phyloP scores from a whole-genome alignment of 305 asterid species.

The Stenogyne calaminthoides region DNA sequence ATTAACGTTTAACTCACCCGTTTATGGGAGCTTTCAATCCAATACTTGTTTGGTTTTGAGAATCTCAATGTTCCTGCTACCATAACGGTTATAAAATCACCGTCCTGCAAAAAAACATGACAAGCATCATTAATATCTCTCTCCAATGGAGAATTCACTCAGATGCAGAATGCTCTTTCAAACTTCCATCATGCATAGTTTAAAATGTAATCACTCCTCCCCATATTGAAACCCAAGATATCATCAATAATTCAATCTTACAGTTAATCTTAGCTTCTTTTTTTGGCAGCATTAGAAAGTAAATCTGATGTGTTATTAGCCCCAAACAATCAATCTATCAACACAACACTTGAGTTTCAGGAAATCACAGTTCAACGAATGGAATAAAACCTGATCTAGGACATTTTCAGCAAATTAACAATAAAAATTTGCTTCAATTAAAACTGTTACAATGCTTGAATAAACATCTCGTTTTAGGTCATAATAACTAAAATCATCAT shows the following conservation, averaged over 20 bases:
- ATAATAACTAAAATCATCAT: not conserved
- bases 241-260: not conserved
- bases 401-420: not conserved
- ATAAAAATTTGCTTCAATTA: not conserved
- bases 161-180: not conserved
- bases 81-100: slow-evolving; percentile 67
- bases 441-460: not conserved
- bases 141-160: not conserved
- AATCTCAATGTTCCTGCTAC: slow-evolving; percentile 80
- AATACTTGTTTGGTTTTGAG: slow-evolving; percentile 83
- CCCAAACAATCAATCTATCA: no score
- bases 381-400: not conserved
- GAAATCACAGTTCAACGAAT: not conserved
- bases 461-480: not conserved
- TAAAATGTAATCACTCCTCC: not conserved
- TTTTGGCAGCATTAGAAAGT: not conserved
- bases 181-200: not conserved
- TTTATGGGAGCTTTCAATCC: slow-evolving; percentile 94
- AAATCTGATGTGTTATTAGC: no score
- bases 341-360: not conserved
- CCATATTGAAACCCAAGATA: not conserved
- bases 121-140: slow-evolving; percentile 6
- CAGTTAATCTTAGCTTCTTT: not conserved
- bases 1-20: slow-evolving; percentile 59
- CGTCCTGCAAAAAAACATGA: slow-evolving; percentile 58